Base-by-base conservation (phyloP, 2,329 filamentous ascomycete species). In the Cercospora citrullina region DNA sequence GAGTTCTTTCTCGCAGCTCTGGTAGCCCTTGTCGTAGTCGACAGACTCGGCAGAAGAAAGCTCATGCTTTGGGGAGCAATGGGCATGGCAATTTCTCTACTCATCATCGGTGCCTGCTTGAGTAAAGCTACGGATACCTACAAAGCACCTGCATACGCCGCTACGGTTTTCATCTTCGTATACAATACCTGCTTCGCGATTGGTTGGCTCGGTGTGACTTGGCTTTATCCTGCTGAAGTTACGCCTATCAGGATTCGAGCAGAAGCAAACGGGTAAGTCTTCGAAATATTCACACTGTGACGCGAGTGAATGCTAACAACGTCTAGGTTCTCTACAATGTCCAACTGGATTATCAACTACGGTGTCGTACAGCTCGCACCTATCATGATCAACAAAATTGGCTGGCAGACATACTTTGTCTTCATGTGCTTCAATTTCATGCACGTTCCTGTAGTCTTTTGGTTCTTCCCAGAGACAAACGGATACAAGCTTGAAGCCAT, bases 21-120 rank as follows among this genome's bases (percentile, higher is more conserved):
- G n/a, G 65, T 76, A 14, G 70, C 89, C 3, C 86, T 89, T 85
- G 89, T 88, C 74, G 81, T 87, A 62, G 87, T 91, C 42, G 89
- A 91, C 77, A 84, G 86, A 1, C 85, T 90, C 3, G 90, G 81
- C 14, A 77, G 81, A 23, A 76, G 81, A n/a, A 80, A 79, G 64
- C 75, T 83, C 68, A 72, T 76, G 69, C 67, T 76, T 16, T 72
- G 70, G 57, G 72, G 71, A 10, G 72, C 74, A 7, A 51, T 60
- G 8, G 75, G 75, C 10, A 75, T 76, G 74, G 74, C 65, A 18
- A 58, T 69, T 8, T 73, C 66, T 45, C 70, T 76, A 62, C 66
- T 75, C 26, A 65, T 74, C 48, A 68, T 73, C 23, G 69, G 71
- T 14, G 66, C 70, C 4, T 70, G 68, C 60, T 51, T 72, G 23